phyloP scores from a whole-genome alignment of 805 yeast genomes.

The Candida sonorensis region DNA sequence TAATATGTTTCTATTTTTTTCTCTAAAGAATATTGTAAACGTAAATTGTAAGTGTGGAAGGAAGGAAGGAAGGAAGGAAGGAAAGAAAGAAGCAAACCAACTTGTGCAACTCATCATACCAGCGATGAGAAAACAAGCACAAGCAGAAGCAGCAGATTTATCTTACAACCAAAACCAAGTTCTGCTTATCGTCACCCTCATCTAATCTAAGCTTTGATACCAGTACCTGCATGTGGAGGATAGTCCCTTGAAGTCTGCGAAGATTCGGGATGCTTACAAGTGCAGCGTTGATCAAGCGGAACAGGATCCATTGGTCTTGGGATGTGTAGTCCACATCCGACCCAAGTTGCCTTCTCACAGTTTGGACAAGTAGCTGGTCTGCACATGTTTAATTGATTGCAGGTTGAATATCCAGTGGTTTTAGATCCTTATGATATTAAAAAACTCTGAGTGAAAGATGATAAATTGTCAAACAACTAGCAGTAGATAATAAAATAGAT shows the following conservation, averaged over 20 bases:
- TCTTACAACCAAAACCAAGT: neutral
- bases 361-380: slow-evolving; percentile 27
- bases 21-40: too few species aligned
- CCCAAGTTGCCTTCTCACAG: slow-evolving; percentile 32
- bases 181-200: neutral
- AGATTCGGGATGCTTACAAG: slow-evolving; percentile 24
- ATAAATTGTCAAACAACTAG: too few species aligned
- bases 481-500: too few species aligned
- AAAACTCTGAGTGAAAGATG: too few species aligned
- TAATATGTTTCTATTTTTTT: neutral
- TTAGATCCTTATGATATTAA: too few species aligned
- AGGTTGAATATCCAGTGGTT: too few species aligned
- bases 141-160: neutral
- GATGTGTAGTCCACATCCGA: slow-evolving; percentile 40
- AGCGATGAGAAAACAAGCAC: neutral
- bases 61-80: neutral
- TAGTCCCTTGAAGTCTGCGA: slow-evolving; percentile 22
- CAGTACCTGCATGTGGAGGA: slow-evolving; percentile 33
- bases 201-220: slow-evolving; percentile 8
- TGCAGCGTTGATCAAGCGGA: slow-evolving; percentile 33
- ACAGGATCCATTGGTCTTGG: slow-evolving; percentile 32
- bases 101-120: neutral
- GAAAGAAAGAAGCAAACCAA: neutral
- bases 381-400: slow-evolving; percentile 31
- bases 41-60: too few species aligned